phyloP scores from a whole-genome alignment of 1,139 yeast genomes.

The Zhuliangozyma blackwelliae region DNA sequence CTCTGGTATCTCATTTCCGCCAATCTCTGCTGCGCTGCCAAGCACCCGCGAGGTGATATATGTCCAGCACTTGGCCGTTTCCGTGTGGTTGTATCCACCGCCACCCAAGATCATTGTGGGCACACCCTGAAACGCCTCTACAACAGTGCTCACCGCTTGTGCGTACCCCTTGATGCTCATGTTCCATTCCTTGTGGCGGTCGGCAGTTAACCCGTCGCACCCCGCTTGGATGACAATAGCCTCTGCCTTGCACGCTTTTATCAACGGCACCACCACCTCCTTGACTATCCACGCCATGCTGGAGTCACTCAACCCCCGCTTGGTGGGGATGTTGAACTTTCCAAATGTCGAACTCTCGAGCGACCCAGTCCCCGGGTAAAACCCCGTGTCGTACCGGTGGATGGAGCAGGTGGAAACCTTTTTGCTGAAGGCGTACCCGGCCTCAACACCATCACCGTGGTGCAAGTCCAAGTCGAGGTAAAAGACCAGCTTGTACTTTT shows the following conservation, averaged over 20 bases:
- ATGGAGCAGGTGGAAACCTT: slow-evolving; percentile 60
- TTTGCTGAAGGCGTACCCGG: slow-evolving; percentile 54
- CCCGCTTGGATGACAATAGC: slow-evolving; percentile 66
- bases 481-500: slow-evolving; percentile 43
- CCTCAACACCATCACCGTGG: slow-evolving; percentile 78
- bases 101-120: slow-evolving; percentile 61
- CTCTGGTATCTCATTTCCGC: slow-evolving; percentile 32
- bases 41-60: slow-evolving; percentile 43
- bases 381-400: slow-evolving; percentile 63
- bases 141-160: slow-evolving; percentile 25
- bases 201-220: slow-evolving; percentile 61
- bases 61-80: slow-evolving; percentile 65
- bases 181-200: slow-evolving; percentile 66
- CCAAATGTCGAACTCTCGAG: slow-evolving; percentile 22
- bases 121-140: slow-evolving; percentile 22
- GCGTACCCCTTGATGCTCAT: slow-evolving; percentile 52
- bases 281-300: slow-evolving; percentile 33
- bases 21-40: not conserved
- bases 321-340: slow-evolving; percentile 53
- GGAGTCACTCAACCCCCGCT: slow-evolving; percentile 51
- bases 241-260: slow-evolving; percentile 40
- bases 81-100: slow-evolving; percentile 68
- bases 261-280: slow-evolving; percentile 42
- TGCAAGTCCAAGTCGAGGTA: slow-evolving; percentile 73
- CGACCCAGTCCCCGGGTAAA: slow-evolving; percentile 70